Evolutionary conservation across 2,329 filamentous ascomycete genomes (phyloP).

Genomic region (Ophiosphaerella narmari): DNA sequence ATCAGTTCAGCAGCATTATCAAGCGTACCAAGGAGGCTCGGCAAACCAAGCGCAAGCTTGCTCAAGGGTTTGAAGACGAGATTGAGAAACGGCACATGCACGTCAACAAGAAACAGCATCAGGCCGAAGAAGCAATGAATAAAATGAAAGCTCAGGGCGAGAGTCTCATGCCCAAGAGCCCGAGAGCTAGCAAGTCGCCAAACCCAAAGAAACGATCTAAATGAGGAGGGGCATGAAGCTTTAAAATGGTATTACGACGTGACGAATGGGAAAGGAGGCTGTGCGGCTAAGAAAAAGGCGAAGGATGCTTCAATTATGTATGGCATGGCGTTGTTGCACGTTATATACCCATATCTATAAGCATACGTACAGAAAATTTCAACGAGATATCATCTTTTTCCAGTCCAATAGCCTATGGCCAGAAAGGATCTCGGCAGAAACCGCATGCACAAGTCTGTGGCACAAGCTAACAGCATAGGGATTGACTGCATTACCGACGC

Average conservation of each 20-base stretch:
- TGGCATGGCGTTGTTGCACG: neutral
- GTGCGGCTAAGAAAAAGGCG: neutral
- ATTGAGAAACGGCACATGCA: slow-evolving; percentile 58
- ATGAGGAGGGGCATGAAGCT: neutral
- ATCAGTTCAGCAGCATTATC: slow-evolving; percentile 58
- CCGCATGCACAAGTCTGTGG: too few relatives aligned
- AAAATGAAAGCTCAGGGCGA: slow-evolving; percentile 61
- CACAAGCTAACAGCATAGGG: neutral
- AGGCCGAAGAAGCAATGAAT: slow-evolving; percentile 55
- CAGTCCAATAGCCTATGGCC: too few relatives aligned
- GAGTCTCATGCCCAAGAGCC: slow-evolving; percentile 55
- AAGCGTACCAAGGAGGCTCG: slow-evolving; percentile 58
- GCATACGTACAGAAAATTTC: neutral
- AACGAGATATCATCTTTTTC: neutral
- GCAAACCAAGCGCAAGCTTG: slow-evolving; percentile 58
- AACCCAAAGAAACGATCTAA: slow-evolving; percentile 12
- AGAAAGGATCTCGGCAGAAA: too few relatives aligned
- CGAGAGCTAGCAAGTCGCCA: slow-evolving; percentile 31
- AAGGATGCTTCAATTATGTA: neutral
- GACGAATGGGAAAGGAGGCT: neutral
- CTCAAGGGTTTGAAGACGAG: slow-evolving; percentile 59
- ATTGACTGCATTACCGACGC: neutral
- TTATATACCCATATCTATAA: slow-evolving; percentile 11
- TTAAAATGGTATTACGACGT: neutral
- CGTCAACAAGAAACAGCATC: slow-evolving; percentile 55